Conservation (phyloP, 306 rosid species). For the Dalbergia oliveri region DNA sequence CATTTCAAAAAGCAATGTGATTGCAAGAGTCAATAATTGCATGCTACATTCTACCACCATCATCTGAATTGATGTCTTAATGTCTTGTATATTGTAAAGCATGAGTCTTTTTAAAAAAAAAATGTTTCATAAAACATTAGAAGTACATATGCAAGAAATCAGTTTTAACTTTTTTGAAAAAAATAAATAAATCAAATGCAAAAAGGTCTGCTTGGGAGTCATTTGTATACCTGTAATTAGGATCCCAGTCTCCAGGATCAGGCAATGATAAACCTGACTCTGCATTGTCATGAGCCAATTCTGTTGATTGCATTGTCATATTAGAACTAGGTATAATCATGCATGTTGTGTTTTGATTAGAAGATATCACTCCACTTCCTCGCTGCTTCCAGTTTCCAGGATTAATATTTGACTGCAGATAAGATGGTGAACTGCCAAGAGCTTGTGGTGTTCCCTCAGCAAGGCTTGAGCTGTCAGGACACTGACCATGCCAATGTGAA, state of each 20-base stretch:
- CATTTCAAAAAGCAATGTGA: background rate
- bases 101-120: conserved; percentile 2
- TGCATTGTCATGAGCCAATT: conserved; percentile 62
- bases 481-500: conserved; percentile 81
- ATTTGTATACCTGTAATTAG: conserved; percentile 82
- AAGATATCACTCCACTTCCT: conserved; percentile 65
- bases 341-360: conserved; percentile 65
- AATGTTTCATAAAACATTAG: background rate
- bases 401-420: conserved; percentile 67
- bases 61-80: background rate
- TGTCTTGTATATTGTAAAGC: background rate
- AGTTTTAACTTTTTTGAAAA: background rate
- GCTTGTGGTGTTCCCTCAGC: conserved; percentile 75
- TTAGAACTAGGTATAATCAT: conserved; percentile 57
- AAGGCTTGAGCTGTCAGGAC: conserved; percentile 68
- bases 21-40: conserved; percentile 2
- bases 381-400: conserved; percentile 82
- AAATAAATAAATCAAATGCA: background rate
- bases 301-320: conserved; percentile 61
- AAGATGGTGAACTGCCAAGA: conserved; percentile 74
- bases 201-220: conserved; percentile 32
- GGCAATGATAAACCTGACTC: conserved; percentile 74
- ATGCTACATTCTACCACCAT: background rate
- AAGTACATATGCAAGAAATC: conserved; percentile 38
- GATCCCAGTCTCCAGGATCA: conserved; percentile 99